Conservation (phyloP, 2,329 filamentous ascomycete species). For the Phyllosticta citrichinensis region DNA sequence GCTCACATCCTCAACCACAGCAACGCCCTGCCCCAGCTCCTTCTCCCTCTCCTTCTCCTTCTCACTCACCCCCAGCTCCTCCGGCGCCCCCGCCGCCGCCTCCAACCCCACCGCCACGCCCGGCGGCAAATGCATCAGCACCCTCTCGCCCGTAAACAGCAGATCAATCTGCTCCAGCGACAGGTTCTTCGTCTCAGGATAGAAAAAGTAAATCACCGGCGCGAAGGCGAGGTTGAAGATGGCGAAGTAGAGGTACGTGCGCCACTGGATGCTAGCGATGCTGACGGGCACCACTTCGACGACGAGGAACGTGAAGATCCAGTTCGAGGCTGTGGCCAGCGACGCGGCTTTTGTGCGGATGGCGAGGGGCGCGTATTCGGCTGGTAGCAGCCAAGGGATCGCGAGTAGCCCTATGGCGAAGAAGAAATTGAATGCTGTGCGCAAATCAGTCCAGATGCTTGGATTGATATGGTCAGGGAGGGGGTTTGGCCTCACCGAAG, state of each 20-base stretch:
- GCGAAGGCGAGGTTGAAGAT: conserved; percentile 24
- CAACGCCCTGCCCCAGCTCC: neutral
- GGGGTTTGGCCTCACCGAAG: conserved; percentile 17
- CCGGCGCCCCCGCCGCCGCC: neutral
- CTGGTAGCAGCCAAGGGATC: conserved; percentile 24
- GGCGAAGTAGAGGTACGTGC: conserved; percentile 14
- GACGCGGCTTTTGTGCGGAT: conserved; percentile 30
- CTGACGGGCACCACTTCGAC: conserved; percentile 32
- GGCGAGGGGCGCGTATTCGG: conserved; percentile 32
- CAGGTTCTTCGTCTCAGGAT: conserved; percentile 44
- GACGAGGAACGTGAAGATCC: conserved; percentile 21
- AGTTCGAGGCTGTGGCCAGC: conserved; percentile 29
- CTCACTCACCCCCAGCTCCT: neutral
- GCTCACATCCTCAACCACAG: neutral
- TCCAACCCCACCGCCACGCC: conserved; percentile 7
- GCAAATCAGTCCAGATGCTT: neutral
- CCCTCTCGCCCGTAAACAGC: conserved; percentile 31
- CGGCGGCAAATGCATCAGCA: conserved; percentile 11
- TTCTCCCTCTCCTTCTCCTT: neutral
- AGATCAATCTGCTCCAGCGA: conserved; percentile 44
- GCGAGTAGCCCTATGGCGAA: conserved; percentile 22
- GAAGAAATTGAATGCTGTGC: conserved; percentile 21
- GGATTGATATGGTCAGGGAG: too few relatives aligned
- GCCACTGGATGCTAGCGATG: conserved; percentile 23
- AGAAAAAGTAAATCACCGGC: conserved; percentile 37